Base-by-base conservation (phyloP, 2,329 filamentous ascomycete species). In the Nemania sp. region DNA sequence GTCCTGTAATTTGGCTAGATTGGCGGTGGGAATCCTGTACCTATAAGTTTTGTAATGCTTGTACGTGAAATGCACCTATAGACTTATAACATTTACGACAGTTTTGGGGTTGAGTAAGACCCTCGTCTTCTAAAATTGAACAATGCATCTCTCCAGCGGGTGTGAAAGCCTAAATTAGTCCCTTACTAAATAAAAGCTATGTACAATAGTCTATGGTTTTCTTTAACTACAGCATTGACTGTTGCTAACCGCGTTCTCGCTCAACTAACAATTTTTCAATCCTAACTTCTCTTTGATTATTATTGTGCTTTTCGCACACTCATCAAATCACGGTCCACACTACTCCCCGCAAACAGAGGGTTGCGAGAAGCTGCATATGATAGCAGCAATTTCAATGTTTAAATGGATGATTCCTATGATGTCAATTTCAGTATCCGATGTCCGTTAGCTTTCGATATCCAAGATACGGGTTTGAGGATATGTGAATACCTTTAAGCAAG, bases 1-100 rank as follows among this genome's bases (percentile, higher is more conserved):
- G 88, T 97, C 55, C 76, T 90, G 78, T 90, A 80, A 85, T 62
- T 64, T n/a, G 38, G 55, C 51, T n/a, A 15, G 24, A 27, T 20
- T 35, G 61, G 49, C 62, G 52, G 59, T 38, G 54, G 57, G 51
- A 47, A 64, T 47, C 29, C 41, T 75, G 74, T 75, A 75, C 54
- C 68, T 73, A 72, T 73, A 73, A 22, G 64, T 49, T 60, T 64
- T 72, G 66, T 70, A 71, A 68, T 67, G 64, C 57, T 49, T 38
- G 43, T 53, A 57, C 29, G 55, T 45, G 38, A 56, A n/a, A 65
- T 59, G 62, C 67, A 68, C 38, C 62, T 68, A 74, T 75, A 74
- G 72, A 76, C 53, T 67, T 60, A 56, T 69, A 68, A 70, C 45
- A 71, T 68, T 70, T 66, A 38, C 64, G 59, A 64, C 61, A 55